Base-by-base conservation (phyloP, 768 basidiomycete genomes). In the Suillus sp. region DNA sequence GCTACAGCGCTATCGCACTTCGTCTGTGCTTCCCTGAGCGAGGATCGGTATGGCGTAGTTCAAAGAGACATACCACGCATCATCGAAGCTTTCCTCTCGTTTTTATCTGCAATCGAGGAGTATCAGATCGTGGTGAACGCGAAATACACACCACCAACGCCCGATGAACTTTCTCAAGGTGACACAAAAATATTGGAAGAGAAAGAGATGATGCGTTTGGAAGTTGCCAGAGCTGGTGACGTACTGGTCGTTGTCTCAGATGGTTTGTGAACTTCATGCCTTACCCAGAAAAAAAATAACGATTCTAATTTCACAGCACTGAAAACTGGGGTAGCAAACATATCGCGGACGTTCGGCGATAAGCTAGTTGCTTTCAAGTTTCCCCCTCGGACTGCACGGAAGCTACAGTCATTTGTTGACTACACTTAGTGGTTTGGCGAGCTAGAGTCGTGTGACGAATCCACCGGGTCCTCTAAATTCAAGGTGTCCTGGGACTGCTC, bases 11-110 rank as follows among this genome's bases (percentile, higher is more conserved):
- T 95, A 4, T 84, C 89, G 1, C 81, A 83, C 56, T 78, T 95
- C 9, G 81, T 84, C 8, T 89, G 87, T 63, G 85, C 88, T 0
- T 95, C 93, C 4, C 77, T 95, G 16, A 79, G 80, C 1, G 94
- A 95, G 72, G 93, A 96, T 76, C 81, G 83, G 22, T 94, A 89
- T 70, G 93, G 93, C 25, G 84, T 88, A 38, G 91, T 94, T 14
- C 94, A 95, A 72, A 81, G 90, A 13, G 94, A 95, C 70, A 91
- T 93, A 22, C 90, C 93, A 0, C 87, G 85, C 64, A 86, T 93
- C 34, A 73, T 96, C 3, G 93, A 96, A 72, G 89, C 90, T 0
- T 78, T 95, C 66, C 71, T 90, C 14, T 82, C 83, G 0, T 90
- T 89, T 77, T 80, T 93, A 22, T 71, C 74, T 1, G 89, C 85